These are phyloP conservation scores for Wallacemonas sp. DNA, from an alignment of 208 protist genomes.

Conservation along the genomic window DNA sequence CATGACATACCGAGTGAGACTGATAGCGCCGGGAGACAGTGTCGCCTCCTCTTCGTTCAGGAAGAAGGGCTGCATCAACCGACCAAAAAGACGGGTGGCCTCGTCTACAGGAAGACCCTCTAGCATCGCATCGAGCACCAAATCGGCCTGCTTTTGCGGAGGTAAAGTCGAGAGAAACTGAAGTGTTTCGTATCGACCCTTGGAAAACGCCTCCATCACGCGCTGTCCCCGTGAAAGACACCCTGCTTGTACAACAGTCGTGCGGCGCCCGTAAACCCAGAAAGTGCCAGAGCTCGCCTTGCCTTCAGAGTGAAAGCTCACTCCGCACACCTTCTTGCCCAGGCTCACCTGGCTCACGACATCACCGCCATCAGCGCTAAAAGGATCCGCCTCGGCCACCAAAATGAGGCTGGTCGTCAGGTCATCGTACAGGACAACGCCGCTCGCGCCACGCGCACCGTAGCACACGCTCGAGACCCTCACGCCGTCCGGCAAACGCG, in stretches of 20 bases:
- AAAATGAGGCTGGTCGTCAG: conserved; percentile 38
- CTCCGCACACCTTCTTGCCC: conserved; percentile 29
- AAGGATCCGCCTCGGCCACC: conserved; percentile 31
- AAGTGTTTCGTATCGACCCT: conserved; percentile 18
- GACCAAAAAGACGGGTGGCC: conserved; percentile 18
- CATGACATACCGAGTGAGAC: conserved; percentile 33
- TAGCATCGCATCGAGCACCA: conserved; percentile 33
- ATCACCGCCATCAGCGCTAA: conserved; percentile 33
- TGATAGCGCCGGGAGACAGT: conserved; percentile 38
- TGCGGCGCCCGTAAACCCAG: conserved; percentile 52
- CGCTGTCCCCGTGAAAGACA: conserved; percentile 38
- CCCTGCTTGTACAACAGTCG: conserved; percentile 35
- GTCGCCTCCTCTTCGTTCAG: conserved; percentile 7
- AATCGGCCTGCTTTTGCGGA: conserved; percentile 24
- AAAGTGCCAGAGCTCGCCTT: conserved; percentile 33
- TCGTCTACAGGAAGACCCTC: conserved; percentile 29
- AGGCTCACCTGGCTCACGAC: conserved; percentile 53
- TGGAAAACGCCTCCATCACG: conserved; percentile 33
- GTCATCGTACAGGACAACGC: conserved; percentile 49
- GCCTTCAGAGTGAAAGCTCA: conserved; percentile 28
- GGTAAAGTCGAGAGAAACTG: conserved; percentile 24
- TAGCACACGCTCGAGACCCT: conserved; percentile 8
- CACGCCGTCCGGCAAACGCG: background rate
- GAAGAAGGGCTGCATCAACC: conserved; percentile 28
- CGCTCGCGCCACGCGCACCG: conserved; percentile 8